These are phyloP conservation scores for Arthrobotrys conoides DNA, from an alignment of 2,329 filamentous ascomycete species.

Conservation along the genomic window DNA sequence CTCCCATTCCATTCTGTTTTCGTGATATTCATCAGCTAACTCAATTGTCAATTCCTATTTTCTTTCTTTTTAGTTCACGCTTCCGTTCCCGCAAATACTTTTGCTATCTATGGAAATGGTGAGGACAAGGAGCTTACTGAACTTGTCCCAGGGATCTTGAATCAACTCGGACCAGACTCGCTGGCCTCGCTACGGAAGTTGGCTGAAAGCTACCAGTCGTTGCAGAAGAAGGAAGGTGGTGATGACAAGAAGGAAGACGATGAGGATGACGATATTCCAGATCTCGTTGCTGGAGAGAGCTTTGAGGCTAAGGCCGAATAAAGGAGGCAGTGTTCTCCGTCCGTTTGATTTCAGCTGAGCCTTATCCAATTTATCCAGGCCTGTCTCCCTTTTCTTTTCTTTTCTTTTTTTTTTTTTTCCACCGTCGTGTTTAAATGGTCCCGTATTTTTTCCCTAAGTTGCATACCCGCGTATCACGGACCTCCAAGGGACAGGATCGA, in stretches of 20 bases:
- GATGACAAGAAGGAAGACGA: slow-evolving; percentile 79
- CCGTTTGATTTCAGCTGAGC: slow-evolving; percentile 66
- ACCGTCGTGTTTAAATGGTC: slow-evolving; percentile 18
- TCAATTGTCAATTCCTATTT: background rate
- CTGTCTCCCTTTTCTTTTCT: slow-evolving; percentile 61
- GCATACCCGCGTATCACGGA: background rate
- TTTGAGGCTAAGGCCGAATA: slow-evolving; percentile 99
- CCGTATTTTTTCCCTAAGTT: slow-evolving; percentile 6
- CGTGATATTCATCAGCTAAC: background rate
- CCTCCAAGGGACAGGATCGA: background rate
- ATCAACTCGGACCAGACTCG: slow-evolving; percentile 98
- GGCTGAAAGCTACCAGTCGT: slow-evolving; percentile 98
- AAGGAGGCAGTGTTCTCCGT: slow-evolving; percentile 62
- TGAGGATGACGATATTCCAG: slow-evolving; percentile 92
- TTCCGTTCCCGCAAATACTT: slow-evolving; percentile 97
- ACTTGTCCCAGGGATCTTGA: slow-evolving; percentile 98
- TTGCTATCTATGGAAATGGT: slow-evolving; percentile 98
- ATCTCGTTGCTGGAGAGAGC: slow-evolving; percentile 96
- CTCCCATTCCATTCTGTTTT: background rate
- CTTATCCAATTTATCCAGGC: slow-evolving; percentile 68
- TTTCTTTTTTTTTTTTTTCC: background rate
- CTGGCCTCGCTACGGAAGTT: slow-evolving; percentile 98
- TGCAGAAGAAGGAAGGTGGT: slow-evolving; percentile 92
- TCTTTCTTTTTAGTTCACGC: slow-evolving; percentile 81
- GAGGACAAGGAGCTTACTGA: slow-evolving; percentile 99